A percentile compares a stretch with the other conserved stretches of the same genome.
These are phyloP conservation scores for Halophytophthora batemanensis DNA, from an alignment of 352 stramenopile species.

Conservation along the genomic window DNA sequence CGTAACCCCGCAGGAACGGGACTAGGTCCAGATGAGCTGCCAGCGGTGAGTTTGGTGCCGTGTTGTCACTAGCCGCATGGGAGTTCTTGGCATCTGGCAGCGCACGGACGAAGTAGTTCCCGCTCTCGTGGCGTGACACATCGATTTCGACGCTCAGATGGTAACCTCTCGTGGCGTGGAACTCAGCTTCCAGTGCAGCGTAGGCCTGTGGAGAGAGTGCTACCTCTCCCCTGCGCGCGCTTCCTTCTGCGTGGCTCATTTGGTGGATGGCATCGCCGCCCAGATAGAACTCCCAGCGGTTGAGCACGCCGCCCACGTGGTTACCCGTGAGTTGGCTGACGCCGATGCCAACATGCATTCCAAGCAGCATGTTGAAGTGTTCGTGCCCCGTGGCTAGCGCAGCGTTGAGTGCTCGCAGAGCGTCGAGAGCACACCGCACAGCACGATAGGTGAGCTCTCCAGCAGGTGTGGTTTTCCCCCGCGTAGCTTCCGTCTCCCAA, in stretches of 20 bases:
- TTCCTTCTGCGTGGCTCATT: conserved; percentile 70
- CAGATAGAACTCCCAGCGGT: conserved; percentile 88
- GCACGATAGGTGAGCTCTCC: conserved; percentile 59
- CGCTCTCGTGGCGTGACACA: conserved; percentile 24
- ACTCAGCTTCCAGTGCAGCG: conserved; percentile 24
- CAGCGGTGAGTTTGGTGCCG: background rate
- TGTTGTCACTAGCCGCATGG: background rate
- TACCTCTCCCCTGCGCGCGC: conserved; percentile 68
- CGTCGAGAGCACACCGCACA: conserved; percentile 55
- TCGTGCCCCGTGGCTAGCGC: conserved; percentile 4
- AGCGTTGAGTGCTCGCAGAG: conserved; percentile 37
- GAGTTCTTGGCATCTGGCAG: conserved; percentile 3
- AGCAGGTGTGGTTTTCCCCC: conserved; percentile 24
- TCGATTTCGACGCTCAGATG: conserved; percentile 14
- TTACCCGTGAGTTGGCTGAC: conserved; percentile 72
- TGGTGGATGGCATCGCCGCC: conserved; percentile 79
- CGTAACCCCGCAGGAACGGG: conserved; percentile 58
- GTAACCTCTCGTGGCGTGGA: conserved; percentile 6
- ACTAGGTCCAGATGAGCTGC: conserved; percentile 40
- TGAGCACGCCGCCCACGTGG: conserved; percentile 76
- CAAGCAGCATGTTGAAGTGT: conserved; percentile 30
- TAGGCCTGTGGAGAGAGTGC: conserved; percentile 63
- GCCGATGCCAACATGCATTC: conserved; percentile 84
- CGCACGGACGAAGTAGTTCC: conserved; percentile 48
- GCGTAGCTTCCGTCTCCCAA: conserved; percentile 67